A percentile compares a stretch with the other conserved stretches of the same genome.
phyloP scores from a whole-genome alignment of 495 filamentous ascomycete genomes.

The Neurospora sp. region DNA sequence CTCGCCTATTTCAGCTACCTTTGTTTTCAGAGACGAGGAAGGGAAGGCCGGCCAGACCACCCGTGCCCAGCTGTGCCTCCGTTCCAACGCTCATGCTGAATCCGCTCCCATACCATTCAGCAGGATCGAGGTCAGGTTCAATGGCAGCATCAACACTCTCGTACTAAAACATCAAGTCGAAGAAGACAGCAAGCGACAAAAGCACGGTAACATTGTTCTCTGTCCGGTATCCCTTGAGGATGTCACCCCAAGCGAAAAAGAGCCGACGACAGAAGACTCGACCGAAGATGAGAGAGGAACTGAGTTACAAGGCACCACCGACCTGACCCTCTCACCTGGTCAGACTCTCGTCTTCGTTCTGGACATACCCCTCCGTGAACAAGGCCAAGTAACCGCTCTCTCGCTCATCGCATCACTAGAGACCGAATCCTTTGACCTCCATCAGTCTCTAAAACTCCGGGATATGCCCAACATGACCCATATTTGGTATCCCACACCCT shows the following conservation, averaged over 20 bases:
- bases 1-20: slow-evolving; percentile 60
- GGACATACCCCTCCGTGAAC: slow-evolving; percentile 63
- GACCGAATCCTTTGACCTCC: slow-evolving; percentile 56
- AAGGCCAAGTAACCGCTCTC: slow-evolving; percentile 60
- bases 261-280: slow-evolving; percentile 16
- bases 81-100: slow-evolving; percentile 53
- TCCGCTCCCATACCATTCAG: slow-evolving; percentile 56
- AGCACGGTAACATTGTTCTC: slow-evolving; percentile 5
- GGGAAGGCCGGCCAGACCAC: slow-evolving; percentile 77
- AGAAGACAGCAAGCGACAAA: not conserved
- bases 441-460: slow-evolving; percentile 48
- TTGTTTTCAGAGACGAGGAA: slow-evolving; percentile 62
- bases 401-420: slow-evolving; percentile 53
- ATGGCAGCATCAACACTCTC: slow-evolving; percentile 57
- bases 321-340: slow-evolving; percentile 60
- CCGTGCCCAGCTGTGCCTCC: slow-evolving; percentile 60
- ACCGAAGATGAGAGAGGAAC: slow-evolving; percentile 14
- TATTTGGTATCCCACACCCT: slow-evolving; percentile 46
- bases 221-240: slow-evolving; percentile 6
- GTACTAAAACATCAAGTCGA: slow-evolving; percentile 27
- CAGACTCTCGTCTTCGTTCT: slow-evolving; percentile 63
- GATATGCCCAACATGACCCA: slow-evolving; percentile 27
- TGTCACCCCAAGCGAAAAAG: slow-evolving; percentile 7
- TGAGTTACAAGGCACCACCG: slow-evolving; percentile 42
- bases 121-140: slow-evolving; percentile 54